phyloP scores from a whole-genome alignment of 495 filamentous ascomycete genomes.

The Penicillium silybi region DNA sequence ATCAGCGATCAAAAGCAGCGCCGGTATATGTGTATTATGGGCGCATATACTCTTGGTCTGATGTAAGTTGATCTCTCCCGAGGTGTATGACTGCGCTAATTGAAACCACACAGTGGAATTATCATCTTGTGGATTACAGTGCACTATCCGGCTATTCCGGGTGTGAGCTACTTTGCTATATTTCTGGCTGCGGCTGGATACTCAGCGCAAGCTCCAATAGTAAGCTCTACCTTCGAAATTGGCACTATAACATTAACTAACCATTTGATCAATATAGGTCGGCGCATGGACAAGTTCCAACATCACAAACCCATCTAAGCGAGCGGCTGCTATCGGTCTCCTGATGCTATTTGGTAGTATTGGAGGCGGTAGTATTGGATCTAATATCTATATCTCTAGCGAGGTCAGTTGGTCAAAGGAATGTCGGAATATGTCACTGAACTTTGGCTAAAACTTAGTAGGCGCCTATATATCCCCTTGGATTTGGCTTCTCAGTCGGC shows the following conservation, averaged over 20 bases:
- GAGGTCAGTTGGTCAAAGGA: not conserved
- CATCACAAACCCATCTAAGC: conserved; percentile 1
- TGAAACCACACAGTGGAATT: not conserved
- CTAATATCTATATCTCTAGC: conserved; percentile 11
- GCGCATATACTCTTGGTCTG: not conserved
- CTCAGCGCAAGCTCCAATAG: not conserved
- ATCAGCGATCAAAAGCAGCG: not conserved
- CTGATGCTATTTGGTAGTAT: conserved; percentile 2
- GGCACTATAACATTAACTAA: no score
- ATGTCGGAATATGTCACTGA: not conserved
- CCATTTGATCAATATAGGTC: not conserved
- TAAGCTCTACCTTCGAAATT: not conserved
- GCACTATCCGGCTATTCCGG: conserved; percentile 3
- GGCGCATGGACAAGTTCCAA: conserved; percentile 6
- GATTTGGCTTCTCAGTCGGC: conserved; percentile 5
- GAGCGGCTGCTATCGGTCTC: conserved; percentile 1
- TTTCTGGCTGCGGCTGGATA: conserved; percentile 13
- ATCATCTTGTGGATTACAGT: conserved; percentile 11
- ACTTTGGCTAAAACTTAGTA: not conserved
- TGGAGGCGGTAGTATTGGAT: conserved; percentile 4
- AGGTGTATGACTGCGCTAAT: no score
- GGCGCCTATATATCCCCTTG: conserved; percentile 7
- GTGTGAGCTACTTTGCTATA: conserved; percentile 12
- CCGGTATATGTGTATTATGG: not conserved
- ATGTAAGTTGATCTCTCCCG: not conserved